These are phyloP conservation scores for Quercus gilva DNA, from an alignment of 306 rosid genomes.

Conservation along the genomic window DNA sequence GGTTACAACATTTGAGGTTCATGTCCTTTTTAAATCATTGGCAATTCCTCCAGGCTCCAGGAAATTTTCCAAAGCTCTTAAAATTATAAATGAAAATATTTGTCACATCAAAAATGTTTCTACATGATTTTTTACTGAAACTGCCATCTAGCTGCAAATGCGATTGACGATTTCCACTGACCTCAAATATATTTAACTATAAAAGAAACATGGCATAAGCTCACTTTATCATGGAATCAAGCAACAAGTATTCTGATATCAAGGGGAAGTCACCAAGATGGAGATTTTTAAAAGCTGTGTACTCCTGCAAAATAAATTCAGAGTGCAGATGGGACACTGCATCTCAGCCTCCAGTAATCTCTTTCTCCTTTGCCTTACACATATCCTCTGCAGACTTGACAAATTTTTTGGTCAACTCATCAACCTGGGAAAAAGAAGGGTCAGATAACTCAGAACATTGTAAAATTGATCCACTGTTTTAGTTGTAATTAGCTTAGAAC, in stretches of 20 bases:
- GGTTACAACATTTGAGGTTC: not conserved
- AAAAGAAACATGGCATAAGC: not conserved
- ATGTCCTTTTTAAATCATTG: not conserved
- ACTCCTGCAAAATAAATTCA: not conserved
- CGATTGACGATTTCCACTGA: not conserved
- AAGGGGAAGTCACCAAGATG: not conserved
- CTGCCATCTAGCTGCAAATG: not conserved
- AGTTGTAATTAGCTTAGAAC: constrained; percentile 19
- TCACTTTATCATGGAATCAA: not conserved
- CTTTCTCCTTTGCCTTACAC: constrained; percentile 87
- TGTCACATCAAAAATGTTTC: not conserved
- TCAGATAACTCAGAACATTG: constrained; percentile 24
- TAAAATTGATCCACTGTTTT: not conserved
- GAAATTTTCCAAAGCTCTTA: too few relatives aligned
- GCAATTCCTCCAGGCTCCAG: not conserved
- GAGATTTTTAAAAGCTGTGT: not conserved
- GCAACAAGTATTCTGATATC: not conserved
- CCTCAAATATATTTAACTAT: not conserved
- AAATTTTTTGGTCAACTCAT: constrained; percentile 79
- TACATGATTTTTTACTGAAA: not conserved
- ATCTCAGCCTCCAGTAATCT: constrained; percentile 60
- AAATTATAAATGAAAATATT: not conserved
- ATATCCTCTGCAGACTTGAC: constrained; percentile 77
- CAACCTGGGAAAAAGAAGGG: constrained; percentile 48
- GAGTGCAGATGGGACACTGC: not conserved